Evolutionary conservation across 441 rosid genomes (phyloP).

Genomic region (Erodium chrysanthum): DNA sequence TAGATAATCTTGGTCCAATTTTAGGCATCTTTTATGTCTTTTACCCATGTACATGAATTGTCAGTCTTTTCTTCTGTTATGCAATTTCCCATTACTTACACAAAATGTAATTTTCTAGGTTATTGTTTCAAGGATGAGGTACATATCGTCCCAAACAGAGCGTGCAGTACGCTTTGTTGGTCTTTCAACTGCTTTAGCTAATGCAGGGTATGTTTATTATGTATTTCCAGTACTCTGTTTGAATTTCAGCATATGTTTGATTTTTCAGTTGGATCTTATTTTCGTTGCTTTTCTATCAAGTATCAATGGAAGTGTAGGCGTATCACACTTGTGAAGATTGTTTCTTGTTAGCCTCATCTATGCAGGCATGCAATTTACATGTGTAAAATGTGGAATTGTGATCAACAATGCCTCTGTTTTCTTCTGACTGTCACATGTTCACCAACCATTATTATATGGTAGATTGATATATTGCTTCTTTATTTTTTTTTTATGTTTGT

Average conservation of each 20-base stretch:
- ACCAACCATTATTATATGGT: neutral
- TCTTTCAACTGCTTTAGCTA: conserved; percentile 97
- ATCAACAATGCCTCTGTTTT: neutral
- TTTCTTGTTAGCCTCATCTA: neutral
- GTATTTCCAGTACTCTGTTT: neutral
- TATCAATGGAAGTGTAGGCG: neutral
- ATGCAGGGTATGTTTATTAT: conserved; percentile 62
- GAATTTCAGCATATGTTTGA: conserved; percentile 8
- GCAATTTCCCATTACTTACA: neutral
- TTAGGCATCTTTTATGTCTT: neutral
- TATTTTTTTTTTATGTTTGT: neutral
- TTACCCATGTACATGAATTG: neutral
- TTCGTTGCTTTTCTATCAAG: conserved; percentile 2
- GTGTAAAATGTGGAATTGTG: neutral
- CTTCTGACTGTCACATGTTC: neutral
- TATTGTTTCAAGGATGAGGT: conserved; percentile 99
- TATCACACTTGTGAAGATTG: neutral
- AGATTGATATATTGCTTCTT: neutral
- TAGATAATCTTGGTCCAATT: conserved; percentile 9
- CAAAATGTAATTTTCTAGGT: conserved; percentile 40
- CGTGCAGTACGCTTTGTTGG: conserved; percentile 88
- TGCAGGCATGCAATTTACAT: neutral
- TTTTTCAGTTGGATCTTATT: neutral
- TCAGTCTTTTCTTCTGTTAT: neutral
- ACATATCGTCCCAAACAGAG: conserved; percentile 96